Evolutionary conservation across 2,329 filamentous ascomycete genomes (phyloP), one percentile per base, ranked within the genome.

Genomic region (Penicillium polonicum): DNA sequence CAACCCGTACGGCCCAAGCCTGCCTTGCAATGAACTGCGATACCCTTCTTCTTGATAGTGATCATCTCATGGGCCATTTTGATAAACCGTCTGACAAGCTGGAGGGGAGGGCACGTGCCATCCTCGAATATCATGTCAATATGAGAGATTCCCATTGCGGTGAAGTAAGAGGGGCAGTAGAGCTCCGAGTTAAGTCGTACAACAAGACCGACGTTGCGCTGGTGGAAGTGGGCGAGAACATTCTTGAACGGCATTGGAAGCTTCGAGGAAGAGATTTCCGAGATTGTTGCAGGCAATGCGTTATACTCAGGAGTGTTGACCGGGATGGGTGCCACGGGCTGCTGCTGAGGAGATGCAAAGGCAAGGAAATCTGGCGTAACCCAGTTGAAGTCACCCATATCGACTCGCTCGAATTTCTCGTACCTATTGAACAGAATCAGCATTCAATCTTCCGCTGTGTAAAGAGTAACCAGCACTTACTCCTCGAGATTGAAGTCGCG

Each of bases 301-400:
- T 85, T 83, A 76, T 88, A 96, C 62, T 88, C 80, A 15, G 92
- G 88, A 7, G 91, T 90, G 41, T 84, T 85, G 57, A 86, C 82
- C 9, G 87, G 82, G 56, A 96, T 87, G 61, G 88, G 87, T 55
- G 86, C 83, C 13, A 89, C 85, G 5, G 92, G 90, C 56, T 85
- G 82, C 69, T 92, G 88, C 75, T 97, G 92, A 12, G 94, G 94
- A 21, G 93, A 97, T 44, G 94, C 94, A 74, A 99, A 97, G 23
- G 94, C 94, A 51, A 99, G 84, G 79, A 99, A 99, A 70, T 92
- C 82, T 9, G 93, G 92, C 6, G 92, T 96, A 58, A 99, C 85
- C 94, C 94, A 99, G 84, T 99, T 99, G 88, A 99, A 99, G 78
- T 99, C 94, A 62, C 94, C 94, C 81, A 97, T 92, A 74, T 99